Percentiles rank a stretch among this genome's conserved stretches.
Evolutionary conservation across 176 grass and related monocot species (phyloP).

Genomic region (Elaeis guineensis): DNA sequence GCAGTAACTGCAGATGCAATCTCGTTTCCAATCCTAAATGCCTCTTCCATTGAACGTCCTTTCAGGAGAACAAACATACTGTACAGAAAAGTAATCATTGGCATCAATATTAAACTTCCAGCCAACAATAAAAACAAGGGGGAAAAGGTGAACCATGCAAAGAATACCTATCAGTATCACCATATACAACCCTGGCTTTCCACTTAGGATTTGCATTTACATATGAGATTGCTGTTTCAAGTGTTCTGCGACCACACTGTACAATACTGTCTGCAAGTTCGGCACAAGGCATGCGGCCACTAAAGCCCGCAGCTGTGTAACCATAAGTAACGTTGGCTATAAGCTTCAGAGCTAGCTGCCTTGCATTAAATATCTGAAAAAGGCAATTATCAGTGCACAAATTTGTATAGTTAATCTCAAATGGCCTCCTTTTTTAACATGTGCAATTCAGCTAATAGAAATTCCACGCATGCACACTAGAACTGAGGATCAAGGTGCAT

Average conservation of each 20-base stretch:
- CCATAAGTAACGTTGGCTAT: conserved; percentile 98
- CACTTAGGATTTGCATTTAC: conserved; percentile 71
- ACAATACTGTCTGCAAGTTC: conserved; percentile 98
- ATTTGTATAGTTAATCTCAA: too few relatives aligned
- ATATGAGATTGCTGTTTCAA: conserved; percentile 89
- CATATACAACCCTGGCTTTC: conserved; percentile 96
- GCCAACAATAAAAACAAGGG: neutral
- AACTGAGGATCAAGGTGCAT: too few relatives aligned
- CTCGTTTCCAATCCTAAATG: conserved; percentile 89
- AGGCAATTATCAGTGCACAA: neutral
- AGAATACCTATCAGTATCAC: conserved; percentile 92
- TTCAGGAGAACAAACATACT: conserved; percentile 95
- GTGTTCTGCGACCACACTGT: conserved; percentile 87
- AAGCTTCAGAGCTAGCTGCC: conserved; percentile 90
- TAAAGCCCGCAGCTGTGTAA: conserved; percentile 97
- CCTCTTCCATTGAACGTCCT: conserved; percentile 73
- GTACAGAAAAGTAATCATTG: conserved; percentile 21
- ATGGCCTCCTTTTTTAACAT: too few relatives aligned
- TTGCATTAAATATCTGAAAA: conserved; percentile 88
- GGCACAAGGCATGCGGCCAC: conserved; percentile 94
- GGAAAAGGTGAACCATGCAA: neutral
- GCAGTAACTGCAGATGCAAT: conserved; percentile 70
- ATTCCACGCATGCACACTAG: too few relatives aligned
- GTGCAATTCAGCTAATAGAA: too few relatives aligned
- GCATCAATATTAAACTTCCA: conserved; percentile 3